Conservation (phyloP, 2,329 filamentous ascomycete species). For the Xylaria hypoxylon region DNA sequence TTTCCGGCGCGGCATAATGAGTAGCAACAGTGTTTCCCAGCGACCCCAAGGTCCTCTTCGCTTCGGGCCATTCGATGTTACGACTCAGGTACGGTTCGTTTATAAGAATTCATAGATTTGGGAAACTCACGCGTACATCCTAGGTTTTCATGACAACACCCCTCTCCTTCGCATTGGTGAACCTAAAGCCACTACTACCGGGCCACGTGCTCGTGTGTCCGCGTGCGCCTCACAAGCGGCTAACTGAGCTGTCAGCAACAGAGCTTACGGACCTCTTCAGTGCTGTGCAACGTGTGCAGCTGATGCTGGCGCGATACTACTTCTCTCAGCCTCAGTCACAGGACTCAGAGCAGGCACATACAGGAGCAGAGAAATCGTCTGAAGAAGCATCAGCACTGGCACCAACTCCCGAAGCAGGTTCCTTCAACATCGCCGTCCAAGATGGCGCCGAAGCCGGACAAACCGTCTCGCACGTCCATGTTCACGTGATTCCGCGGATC, state of each 20-base stretch:
- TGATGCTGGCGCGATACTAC: conserved; percentile 74
- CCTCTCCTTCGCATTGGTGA: conserved; percentile 88
- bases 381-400: conserved; percentile 60
- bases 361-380: conserved; percentile 8
- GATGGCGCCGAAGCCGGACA: conserved; percentile 92
- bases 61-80: conserved; percentile 83
- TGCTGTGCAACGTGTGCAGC: conserved; percentile 85
- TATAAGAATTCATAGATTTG: neutral
- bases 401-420: conserved; percentile 65
- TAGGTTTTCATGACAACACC: conserved; percentile 89
- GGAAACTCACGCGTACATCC: conserved; percentile 13
- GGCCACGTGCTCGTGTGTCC: conserved; percentile 95
- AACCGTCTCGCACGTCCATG: conserved; percentile 93
- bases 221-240: conserved; percentile 72
- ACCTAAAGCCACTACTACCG: conserved; percentile 92
- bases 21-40: neutral
- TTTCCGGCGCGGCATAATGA: conserved; percentile 24
- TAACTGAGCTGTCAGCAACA: conserved; percentile 76
- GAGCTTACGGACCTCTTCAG: conserved; percentile 86
- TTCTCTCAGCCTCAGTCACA: conserved; percentile 52
- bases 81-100: conserved; percentile 69
- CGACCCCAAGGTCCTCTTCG: conserved; percentile 57
- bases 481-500: conserved; percentile 66
- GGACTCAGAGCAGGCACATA: neutral
- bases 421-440: conserved; percentile 95